These are phyloP conservation scores for Arabidopsis suecica DNA, from an alignment of 345 rosid species.

Conservation along the genomic window DNA sequence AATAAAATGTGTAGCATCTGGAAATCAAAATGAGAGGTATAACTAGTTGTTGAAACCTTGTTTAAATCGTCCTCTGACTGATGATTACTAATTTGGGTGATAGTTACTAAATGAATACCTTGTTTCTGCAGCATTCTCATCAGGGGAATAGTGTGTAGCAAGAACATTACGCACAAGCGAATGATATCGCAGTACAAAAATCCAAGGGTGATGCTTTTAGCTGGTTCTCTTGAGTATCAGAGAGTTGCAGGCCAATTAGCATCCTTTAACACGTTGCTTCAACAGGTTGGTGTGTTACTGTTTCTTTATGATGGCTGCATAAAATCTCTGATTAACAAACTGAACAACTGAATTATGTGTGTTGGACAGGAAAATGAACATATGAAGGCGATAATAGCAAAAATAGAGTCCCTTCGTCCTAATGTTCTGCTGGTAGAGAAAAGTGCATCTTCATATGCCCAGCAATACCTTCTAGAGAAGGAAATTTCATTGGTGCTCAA, in stretches of 20 bases:
- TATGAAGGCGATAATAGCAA: slow-evolving; percentile 76
- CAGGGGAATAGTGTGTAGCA: slow-evolving; percentile 94
- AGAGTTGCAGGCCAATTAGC: slow-evolving; percentile 83
- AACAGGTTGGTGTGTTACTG: slow-evolving; percentile 64
- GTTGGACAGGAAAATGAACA: slow-evolving; percentile 81
- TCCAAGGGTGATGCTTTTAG: slow-evolving; percentile 84
- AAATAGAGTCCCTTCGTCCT: slow-evolving; percentile 90
- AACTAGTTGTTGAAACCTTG: not conserved
- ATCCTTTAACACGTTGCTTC: slow-evolving; percentile 80
- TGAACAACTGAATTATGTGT: slow-evolving; percentile 31
- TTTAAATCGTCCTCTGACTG: not conserved
- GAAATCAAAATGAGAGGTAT: slow-evolving; percentile 88
- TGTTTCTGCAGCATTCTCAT: slow-evolving; percentile 69
- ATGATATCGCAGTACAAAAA: slow-evolving; percentile 97
- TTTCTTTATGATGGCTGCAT: slow-evolving; percentile 23
- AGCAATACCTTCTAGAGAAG: slow-evolving; percentile 77
- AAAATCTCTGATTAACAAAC: not conserved
- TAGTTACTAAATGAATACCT: not conserved
- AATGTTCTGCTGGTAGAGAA: slow-evolving; percentile 94
- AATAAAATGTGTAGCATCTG: slow-evolving; percentile 91
- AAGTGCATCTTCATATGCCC: slow-evolving; percentile 89
- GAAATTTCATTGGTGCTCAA: slow-evolving; percentile 92
- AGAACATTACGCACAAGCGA: slow-evolving; percentile 97
- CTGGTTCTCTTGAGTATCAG: slow-evolving; percentile 93
- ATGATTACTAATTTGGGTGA: not conserved